Base-by-base conservation (phyloP, 306 rosid species). In the Prinsepia uniflora region DNA sequence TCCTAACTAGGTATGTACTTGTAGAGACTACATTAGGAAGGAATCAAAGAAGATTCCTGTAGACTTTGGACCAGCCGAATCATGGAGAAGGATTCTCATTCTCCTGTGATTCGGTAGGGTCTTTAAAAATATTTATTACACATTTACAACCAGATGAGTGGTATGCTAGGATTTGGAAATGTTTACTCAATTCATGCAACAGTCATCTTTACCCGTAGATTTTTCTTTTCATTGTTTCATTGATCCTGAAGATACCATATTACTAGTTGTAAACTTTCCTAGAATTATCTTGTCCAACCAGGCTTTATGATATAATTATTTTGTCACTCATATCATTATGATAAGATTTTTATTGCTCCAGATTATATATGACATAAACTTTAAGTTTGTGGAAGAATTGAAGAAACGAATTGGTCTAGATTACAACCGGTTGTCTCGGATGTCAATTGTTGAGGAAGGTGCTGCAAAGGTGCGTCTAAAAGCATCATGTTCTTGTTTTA, bases 381-480 rank as follows among this genome's bases (percentile, higher is more conserved):
- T 64, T 61, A 46, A 78, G 49, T 88, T 86, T 65, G 75, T 82
- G 85, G 89, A 84, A 67, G 89, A 88, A 75, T 79, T 88, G 82
- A 88, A 86, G 84, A 86, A 84, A 82, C 86, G 67, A 81, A 86
- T 88, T 75, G 95, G 91, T 66, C 60, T 88, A 76, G 91, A 88
- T 83, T 88, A 88, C 67, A 58, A 68, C 67, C 81, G 84, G 53
- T 79, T 86, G 67, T 78, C 95, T 60, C 84, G 89, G 70, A 84
- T 88, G 91, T 86, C 95, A 66, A 84, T 88, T 75, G 71, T 88
- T 73, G 89, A 88, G 81, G 95, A 88, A 72, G 95, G 91, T 70
- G 86, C 86, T 43, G 75, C 61, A 72, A 84, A 86, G 95, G 95
- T 88, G 81, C 53, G 75, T 8, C 53, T 34, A 65, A 74, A 77